A percentile compares a stretch with the other conserved stretches of the same genome.
phyloP scores from a whole-genome alignment of 163 green algal genomes.

The Scenedesmus sp. region DNA sequence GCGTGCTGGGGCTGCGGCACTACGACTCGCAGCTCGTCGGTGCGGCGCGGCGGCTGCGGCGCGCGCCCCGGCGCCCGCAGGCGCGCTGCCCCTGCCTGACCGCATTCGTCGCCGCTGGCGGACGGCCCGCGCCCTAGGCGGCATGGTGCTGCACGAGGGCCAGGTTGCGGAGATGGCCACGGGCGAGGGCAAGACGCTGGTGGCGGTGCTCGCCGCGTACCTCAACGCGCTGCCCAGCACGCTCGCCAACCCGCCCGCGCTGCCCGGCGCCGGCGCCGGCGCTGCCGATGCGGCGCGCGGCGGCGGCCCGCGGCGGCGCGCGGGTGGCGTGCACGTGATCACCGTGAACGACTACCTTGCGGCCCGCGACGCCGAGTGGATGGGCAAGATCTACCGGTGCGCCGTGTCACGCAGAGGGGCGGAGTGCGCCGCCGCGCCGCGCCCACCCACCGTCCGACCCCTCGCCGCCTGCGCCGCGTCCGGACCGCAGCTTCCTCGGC shows the following conservation, averaged over 20 bases:
- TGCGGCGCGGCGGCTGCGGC: not conserved
- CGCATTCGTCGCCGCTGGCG: too few species aligned
- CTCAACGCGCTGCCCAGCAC: constrained; percentile 84
- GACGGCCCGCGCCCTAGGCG: constrained; percentile 56
- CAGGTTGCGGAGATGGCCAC: constrained; percentile 94
- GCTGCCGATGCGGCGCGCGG: too few species aligned
- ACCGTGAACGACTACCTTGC: constrained; percentile 98
- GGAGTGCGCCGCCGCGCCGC: not conserved
- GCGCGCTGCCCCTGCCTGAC: too few species aligned
- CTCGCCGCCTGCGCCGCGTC: not conserved
- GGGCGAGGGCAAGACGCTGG: constrained; percentile 96
- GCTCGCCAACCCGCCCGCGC: constrained; percentile 26
- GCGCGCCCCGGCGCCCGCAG: too few species aligned
- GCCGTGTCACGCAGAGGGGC: not conserved
- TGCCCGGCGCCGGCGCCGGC: not conserved
- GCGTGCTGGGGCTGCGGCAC: constrained; percentile 91
- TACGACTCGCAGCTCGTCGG: constrained; percentile 93
- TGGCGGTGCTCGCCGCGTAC: constrained; percentile 90
- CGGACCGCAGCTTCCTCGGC: constrained; percentile 75
- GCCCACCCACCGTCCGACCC: too few species aligned
- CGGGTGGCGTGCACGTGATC: constrained; percentile 82
- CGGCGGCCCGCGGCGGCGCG: not conserved
- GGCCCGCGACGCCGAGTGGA: constrained; percentile 85
- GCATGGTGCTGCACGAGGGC: constrained; percentile 87
- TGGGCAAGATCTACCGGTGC: constrained; percentile 46